Evolutionary conservation across 1,139 yeast species (phyloP), one percentile per base, ranked within the genome.

Genomic region (Kodamaea derodonti): DNA sequence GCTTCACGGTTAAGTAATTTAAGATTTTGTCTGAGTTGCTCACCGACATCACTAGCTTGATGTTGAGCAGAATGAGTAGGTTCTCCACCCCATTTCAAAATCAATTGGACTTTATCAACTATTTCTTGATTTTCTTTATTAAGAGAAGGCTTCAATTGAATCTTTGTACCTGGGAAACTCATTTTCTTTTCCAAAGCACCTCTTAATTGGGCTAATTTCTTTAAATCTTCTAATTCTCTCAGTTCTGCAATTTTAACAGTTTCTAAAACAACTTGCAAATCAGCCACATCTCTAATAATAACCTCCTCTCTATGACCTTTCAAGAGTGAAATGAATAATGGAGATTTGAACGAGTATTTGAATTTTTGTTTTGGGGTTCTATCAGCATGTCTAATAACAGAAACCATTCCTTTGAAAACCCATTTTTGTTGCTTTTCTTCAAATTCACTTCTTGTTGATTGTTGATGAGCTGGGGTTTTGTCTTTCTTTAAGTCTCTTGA

Each of bases 351-450:
- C 0, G 97, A 88, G 59, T 87, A 94, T 56, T 94, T 94, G 68
- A 94, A 87, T 56, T 94, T 94, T 61, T 94, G 98, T 56, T 94
- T 94, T n/a, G 98, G 98, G 0, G 98, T 94, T 56, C 99, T 78
- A 57, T 94, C 99, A 4, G 98, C 98, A 60, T 94, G 99, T 51
- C 99, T 78, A 36, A 94, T 83, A 23, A 92, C 95, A 20, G 84
- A 76, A 8, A 92, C 95, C 64, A 85, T 69, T 7, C 97, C 97
- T 59, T 94, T 94, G 58, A 92, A 83, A 4, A 85, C 87, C 99
- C 99, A 94, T 58, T 92, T 92, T 56, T 90, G 97, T 48, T 84
- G 84, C 61, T 86, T 85, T 47, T 85, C 92, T 55, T 84, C 92
- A 42, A 69, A 69, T 43, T 66, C 71, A 35, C 67, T 57, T 46